These are phyloP conservation scores for Colletotrichum cordylinicola DNA, from an alignment of 2,329 filamentous ascomycete species.

Conservation along the genomic window DNA sequence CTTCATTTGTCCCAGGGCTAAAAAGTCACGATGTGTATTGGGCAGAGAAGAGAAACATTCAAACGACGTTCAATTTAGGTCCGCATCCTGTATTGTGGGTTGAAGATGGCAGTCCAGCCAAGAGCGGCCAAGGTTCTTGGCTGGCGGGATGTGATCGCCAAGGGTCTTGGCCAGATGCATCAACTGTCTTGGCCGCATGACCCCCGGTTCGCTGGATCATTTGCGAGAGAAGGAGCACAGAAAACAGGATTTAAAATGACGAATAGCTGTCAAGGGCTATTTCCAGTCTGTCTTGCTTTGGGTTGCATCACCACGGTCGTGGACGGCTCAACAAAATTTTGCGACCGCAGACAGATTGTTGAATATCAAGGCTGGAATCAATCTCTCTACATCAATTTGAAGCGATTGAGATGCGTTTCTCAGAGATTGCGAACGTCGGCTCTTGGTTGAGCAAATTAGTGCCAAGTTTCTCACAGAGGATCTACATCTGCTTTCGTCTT, in stretches of 20 bases:
- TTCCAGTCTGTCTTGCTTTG: no score
- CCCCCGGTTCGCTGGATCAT: background rate
- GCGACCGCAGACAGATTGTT: no score
- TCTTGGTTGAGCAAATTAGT: no score
- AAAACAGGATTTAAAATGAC: background rate
- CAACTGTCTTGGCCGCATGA: background rate
- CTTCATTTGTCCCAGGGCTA: fast-evolving
- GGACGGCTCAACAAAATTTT: no score
- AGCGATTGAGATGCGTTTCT: no score
- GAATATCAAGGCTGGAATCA: no score
- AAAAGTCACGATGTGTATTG: background rate
- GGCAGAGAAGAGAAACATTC: background rate
- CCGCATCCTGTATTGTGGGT: background rate
- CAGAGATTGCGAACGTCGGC: no score
- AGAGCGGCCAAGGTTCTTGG: background rate
- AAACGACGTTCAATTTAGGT: background rate
- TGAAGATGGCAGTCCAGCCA: background rate
- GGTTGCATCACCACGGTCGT: no score
- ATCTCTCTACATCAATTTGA: no score
- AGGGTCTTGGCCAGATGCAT: background rate
- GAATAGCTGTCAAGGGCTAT: background rate
- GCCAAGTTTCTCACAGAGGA: no score
- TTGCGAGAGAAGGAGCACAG: fast-evolving
- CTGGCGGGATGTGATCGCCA: background rate
- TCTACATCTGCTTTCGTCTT: no score